phyloP scores from a whole-genome alignment of 2,329 filamentous ascomycete genomes.

The Hymenoscyphus fructigenus region DNA sequence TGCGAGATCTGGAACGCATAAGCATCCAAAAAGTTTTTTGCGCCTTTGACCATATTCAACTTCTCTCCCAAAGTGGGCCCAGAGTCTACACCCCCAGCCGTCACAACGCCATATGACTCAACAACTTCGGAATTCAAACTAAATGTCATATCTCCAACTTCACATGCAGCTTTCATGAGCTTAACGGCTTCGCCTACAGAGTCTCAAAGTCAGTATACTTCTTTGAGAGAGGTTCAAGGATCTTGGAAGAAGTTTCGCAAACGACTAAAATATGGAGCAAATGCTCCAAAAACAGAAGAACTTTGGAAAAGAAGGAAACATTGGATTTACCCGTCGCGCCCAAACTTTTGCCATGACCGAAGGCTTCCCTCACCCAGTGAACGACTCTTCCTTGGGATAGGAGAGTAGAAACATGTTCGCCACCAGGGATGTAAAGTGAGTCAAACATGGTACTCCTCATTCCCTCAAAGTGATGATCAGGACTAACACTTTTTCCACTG shows the following conservation, averaged over 20 bases:
- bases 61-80: constrained; percentile 55
- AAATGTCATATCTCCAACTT: constrained; percentile 48
- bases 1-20: constrained; percentile 69
- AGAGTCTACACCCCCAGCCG: constrained; percentile 53
- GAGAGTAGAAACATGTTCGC: constrained; percentile 61
- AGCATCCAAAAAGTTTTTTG: constrained; percentile 66
- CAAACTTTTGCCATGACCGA: constrained; percentile 78
- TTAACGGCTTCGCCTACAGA: constrained; percentile 58
- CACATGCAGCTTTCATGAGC: constrained; percentile 52
- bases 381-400: constrained; percentile 68
- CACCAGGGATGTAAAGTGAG: constrained; percentile 74
- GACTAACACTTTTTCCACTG: constrained; percentile 52
- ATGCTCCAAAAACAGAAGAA: no score
- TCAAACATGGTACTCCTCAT: constrained; percentile 82
- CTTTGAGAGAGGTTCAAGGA: no score
- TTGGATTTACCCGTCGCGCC: constrained; percentile 56
- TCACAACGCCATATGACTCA: constrained; percentile 77
- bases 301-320: no score
- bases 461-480: constrained; percentile 78
- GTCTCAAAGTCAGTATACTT: no score
- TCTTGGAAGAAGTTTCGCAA: no score
- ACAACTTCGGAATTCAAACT: constrained; percentile 47
- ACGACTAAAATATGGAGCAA: no score
- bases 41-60: constrained; percentile 63
- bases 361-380: constrained; percentile 78